Conservation (phyloP, 352 stramenopile genomes). For the Hyaloperonospora arabidopsidis region DNA sequence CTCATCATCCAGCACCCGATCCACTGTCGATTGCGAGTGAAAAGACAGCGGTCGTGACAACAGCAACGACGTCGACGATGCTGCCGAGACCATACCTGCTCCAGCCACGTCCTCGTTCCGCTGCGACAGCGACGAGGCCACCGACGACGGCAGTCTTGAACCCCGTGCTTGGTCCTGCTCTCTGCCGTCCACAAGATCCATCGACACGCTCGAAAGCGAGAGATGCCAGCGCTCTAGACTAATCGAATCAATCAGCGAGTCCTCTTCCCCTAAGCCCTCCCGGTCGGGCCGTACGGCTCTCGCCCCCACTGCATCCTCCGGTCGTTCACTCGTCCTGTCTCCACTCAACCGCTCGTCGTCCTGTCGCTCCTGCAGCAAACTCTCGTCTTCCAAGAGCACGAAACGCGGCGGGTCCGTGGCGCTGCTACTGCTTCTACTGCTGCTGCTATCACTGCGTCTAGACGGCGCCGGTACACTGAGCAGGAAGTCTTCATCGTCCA, state of each 20-base stretch:
- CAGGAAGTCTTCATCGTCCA: constrained; percentile 34
- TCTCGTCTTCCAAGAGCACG: constrained; percentile 49
- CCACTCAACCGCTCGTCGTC: constrained; percentile 14
- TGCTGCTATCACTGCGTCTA: neutral
- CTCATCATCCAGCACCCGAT: constrained; percentile 38
- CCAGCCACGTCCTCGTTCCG: neutral
- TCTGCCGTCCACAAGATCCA: no score
- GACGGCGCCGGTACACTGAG: constrained; percentile 26
- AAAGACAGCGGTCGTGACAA: constrained; percentile 6
- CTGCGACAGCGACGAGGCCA: constrained; percentile 16
- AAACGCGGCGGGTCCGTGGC: constrained; percentile 37
- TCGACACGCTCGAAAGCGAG: constrained; percentile 16
- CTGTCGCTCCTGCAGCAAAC: constrained; percentile 29
- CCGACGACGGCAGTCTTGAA: constrained; percentile 5
- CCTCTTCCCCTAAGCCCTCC: constrained; percentile 2
- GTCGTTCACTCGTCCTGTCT: constrained; percentile 18
- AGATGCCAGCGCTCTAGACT: constrained; percentile 36
- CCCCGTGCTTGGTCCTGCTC: neutral
- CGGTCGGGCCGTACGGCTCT: constrained; percentile 3
- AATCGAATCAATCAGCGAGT: constrained; percentile 50
- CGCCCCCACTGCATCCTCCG: neutral
- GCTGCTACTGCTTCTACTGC: neutral
- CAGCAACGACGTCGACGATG: constrained; percentile 25
- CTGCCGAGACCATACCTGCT: constrained; percentile 16
- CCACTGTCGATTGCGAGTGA: constrained; percentile 10